These are phyloP conservation scores for Geosmithia flava DNA, from an alignment of 2,329 filamentous ascomycete species.

Conservation along the genomic window DNA sequence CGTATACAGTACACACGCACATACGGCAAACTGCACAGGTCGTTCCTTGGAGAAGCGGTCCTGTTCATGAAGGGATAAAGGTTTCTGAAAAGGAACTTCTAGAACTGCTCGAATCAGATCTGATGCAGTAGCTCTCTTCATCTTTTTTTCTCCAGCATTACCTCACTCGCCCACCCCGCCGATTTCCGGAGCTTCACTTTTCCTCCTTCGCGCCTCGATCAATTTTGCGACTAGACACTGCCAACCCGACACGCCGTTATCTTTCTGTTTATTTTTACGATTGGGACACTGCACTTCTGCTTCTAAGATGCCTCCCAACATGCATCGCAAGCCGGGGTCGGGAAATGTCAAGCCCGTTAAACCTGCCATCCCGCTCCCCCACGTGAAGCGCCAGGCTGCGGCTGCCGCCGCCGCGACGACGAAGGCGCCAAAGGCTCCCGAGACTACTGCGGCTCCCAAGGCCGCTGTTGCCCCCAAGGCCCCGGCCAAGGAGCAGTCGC, in stretches of 20 bases:
- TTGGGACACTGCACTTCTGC: neutral
- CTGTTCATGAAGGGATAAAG: neutral
- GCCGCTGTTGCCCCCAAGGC: too few species aligned
- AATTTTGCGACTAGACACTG: too few species aligned
- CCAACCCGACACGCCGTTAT: too few species aligned
- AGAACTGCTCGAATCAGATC: constrained; percentile 13
- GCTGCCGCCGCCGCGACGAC: constrained; percentile 12
- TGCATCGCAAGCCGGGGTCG: neutral
- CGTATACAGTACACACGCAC: too few species aligned
- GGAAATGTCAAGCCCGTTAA: constrained; percentile 16
- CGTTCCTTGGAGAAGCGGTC: too few species aligned
- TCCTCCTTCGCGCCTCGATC: neutral
- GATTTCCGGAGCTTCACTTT: constrained; percentile 2
- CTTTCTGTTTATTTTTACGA: too few species aligned
- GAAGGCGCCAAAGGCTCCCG: neutral
- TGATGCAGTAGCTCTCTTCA: constrained; percentile 4
- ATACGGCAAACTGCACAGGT: too few species aligned
- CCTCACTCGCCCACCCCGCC: neutral
- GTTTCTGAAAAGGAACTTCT: constrained; percentile 2
- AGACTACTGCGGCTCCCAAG: neutral
- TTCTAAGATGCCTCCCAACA: neutral
- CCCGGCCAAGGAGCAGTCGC: neutral
- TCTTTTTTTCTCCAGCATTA: neutral
- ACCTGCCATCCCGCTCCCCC: constrained; percentile 24
- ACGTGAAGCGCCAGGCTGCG: constrained; percentile 23